Conservation (phyloP, 2,329 filamentous ascomycete species). For the Talaromyces sp. region DNA sequence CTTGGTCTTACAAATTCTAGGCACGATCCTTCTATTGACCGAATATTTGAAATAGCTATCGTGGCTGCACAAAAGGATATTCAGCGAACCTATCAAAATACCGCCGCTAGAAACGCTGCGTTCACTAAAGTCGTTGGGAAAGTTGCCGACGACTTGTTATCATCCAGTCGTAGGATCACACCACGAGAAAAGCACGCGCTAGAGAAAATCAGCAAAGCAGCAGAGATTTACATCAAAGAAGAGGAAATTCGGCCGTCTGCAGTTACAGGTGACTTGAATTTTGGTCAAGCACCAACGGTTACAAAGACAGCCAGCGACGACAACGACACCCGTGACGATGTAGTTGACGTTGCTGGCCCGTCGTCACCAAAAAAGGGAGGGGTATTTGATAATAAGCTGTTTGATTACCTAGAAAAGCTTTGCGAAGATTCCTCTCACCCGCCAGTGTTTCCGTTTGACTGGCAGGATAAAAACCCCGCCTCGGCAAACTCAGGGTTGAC, state of each 20-base stretch:
- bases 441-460: not conserved
- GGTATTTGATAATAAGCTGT: not conserved
- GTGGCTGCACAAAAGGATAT: constrained; percentile 11
- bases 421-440: not conserved
- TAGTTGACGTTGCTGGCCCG: not conserved
- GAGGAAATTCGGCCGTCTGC: not conserved
- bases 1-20: constrained; percentile 10
- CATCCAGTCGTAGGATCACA: not conserved
- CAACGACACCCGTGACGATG: not conserved
- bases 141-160: not conserved
- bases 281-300: not conserved
- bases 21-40: constrained; percentile 11
- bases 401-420: not conserved
- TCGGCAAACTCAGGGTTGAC: not conserved
- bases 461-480: not conserved
- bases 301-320: not conserved
- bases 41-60: constrained; percentile 12
- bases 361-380: not conserved
- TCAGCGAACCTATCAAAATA: not conserved
- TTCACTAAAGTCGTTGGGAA: not conserved
- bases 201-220: constrained; percentile 47
- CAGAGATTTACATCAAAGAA: constrained; percentile 45
- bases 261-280: not conserved
- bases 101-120: not conserved
- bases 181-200: constrained; percentile 34